These are phyloP conservation scores for Amauroascus niger DNA, from an alignment of 2,329 filamentous ascomycete species.

Conservation along the genomic window DNA sequence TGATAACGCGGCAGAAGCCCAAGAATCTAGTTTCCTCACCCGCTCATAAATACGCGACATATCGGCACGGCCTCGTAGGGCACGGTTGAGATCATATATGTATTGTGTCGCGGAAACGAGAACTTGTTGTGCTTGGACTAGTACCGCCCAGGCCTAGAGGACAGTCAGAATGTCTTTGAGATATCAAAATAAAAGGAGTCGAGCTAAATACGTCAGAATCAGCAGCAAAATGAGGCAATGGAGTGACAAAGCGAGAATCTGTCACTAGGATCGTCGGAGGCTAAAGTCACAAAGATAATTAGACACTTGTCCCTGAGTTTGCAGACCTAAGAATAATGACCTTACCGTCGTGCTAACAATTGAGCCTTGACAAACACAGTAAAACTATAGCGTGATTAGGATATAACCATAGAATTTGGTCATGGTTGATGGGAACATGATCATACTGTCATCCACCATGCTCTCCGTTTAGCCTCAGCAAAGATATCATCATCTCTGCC, in stretches of 20 bases:
- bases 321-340: neutral
- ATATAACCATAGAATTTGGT: neutral
- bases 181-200: neutral
- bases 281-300: conserved; percentile 21
- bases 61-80: conserved; percentile 28
- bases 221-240: conserved; percentile 33
- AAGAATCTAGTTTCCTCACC: conserved; percentile 36
- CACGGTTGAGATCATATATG: conserved; percentile 34
- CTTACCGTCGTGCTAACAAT: conserved; percentile 38
- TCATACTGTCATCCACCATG: conserved; percentile 42
- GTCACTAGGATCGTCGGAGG: conserved; percentile 36
- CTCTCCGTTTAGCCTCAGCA: conserved; percentile 35
- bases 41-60: conserved; percentile 34
- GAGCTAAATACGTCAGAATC: conserved; percentile 31
- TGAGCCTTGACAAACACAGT: conserved; percentile 37
- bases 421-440: neutral
- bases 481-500: conserved; percentile 29
- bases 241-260: conserved; percentile 37
- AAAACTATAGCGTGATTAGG: conserved; percentile 27
- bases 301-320: neutral
- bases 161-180: conserved; percentile 15
- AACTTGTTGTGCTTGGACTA: conserved; percentile 37
- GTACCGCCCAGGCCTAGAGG: conserved; percentile 34
- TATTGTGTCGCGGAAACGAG: conserved; percentile 36
- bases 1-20: conserved; percentile 30